These are phyloP conservation scores for Lonicera japonica DNA, from an alignment of 129 eudicot species.

Conservation along the genomic window DNA sequence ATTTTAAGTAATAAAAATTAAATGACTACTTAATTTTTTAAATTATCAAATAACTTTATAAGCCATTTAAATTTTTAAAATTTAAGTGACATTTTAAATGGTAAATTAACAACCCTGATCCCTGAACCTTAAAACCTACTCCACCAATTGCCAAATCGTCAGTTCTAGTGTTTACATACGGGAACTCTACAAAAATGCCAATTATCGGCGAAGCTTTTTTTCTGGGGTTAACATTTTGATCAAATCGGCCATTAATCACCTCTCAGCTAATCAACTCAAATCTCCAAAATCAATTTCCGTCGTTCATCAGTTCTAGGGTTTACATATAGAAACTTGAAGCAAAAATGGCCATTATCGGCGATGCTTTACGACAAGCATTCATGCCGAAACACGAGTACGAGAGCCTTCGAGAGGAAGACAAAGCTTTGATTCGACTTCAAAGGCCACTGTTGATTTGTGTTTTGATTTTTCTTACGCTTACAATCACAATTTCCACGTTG, in stretches of 20 bases:
- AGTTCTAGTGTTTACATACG: too few relatives aligned
- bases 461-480: conserved; percentile 27
- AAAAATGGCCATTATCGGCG: conserved; percentile 57
- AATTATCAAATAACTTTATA: too few relatives aligned
- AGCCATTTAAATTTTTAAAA: too few relatives aligned
- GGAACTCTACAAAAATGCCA: too few relatives aligned
- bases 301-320: conserved; percentile 1
- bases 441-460: conserved; percentile 32
- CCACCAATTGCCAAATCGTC: neutral
- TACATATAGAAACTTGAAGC: neutral
- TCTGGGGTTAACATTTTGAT: neutral
- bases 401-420: conserved; percentile 77
- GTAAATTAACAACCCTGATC: too few relatives aligned
- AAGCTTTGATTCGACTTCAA: conserved; percentile 54
- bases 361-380: conserved; percentile 89
- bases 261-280: neutral
- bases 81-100: too few relatives aligned
- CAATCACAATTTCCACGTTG: conserved; percentile 47
- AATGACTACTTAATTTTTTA: too few relatives aligned
- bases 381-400: conserved; percentile 90
- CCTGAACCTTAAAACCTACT: too few relatives aligned
- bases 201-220: too few relatives aligned
- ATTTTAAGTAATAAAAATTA: too few relatives aligned
- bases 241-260: neutral
- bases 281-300: neutral